These are phyloP conservation scores for Asterionellopsis glacialis DNA, from an alignment of 108 stramenopile genomes.

Conservation along the genomic window DNA sequence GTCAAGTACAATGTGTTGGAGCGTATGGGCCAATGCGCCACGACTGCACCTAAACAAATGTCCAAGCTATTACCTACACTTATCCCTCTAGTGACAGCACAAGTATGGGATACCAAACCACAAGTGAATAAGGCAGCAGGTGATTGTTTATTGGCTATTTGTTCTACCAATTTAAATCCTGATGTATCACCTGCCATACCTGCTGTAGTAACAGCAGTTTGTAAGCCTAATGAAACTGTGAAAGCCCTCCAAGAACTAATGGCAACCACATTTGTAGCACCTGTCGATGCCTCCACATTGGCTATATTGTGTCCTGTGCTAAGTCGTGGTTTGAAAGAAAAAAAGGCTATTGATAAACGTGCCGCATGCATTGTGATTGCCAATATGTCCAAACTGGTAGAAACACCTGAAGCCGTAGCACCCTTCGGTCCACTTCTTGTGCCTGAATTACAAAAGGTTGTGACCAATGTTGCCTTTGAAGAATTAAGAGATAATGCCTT, in stretches of 20 bases:
- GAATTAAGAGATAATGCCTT: conserved; percentile 94
- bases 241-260: conserved; percentile 90
- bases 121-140: conserved; percentile 88
- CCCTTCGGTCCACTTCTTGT: conserved; percentile 92
- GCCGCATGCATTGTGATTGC: conserved; percentile 93
- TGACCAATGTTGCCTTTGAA: conserved; percentile 91
- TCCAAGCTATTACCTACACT: conserved; percentile 74
- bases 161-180: conserved; percentile 78
- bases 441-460: conserved; percentile 92
- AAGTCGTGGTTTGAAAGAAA: conserved; percentile 88
- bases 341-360: conserved; percentile 83
- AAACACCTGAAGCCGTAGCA: conserved; percentile 89
- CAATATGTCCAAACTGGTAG: conserved; percentile 95
- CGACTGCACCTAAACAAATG: conserved; percentile 50
- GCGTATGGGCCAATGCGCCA: conserved; percentile 61
- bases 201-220: conserved; percentile 86
- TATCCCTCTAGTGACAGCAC: conserved; percentile 75
- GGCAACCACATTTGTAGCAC: conserved; percentile 93
- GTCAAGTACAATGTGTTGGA: conserved; percentile 77
- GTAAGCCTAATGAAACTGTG: conserved; percentile 84
- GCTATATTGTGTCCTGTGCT: conserved; percentile 95
- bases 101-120: conserved; percentile 93
- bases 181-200: conserved; percentile 86
- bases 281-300: conserved; percentile 92
- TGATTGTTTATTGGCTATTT: conserved; percentile 66